A percentile compares a stretch with the other conserved stretches of the same genome.
phyloP scores from a whole-genome alignment of 345 rosid species.

The Gynandropsis gynandra region DNA sequence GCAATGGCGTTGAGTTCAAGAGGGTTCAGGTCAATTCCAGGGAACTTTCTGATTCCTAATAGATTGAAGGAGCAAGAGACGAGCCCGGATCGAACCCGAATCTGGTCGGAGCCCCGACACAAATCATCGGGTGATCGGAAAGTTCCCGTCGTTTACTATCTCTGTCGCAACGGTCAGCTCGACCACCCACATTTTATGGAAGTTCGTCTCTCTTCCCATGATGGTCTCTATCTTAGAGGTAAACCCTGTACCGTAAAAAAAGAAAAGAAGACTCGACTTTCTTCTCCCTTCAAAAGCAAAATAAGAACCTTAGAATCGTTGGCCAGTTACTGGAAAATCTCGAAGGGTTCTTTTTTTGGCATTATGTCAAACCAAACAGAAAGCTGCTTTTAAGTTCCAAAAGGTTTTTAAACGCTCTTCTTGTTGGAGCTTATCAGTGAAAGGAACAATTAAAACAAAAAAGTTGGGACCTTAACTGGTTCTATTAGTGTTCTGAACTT shows the following conservation, averaged over 20 bases:
- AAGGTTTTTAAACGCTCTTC: slow-evolving; percentile 11
- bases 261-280: no score
- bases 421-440: slow-evolving; percentile 13
- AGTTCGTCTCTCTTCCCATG: slow-evolving; percentile 55
- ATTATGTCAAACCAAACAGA: background rate
- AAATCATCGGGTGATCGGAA: slow-evolving; percentile 23
- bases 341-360: background rate
- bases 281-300: no score
- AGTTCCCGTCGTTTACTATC: slow-evolving; percentile 71
- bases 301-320: no score
- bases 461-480: slow-evolving; percentile 26
- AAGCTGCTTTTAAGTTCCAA: slow-evolving; percentile 22
- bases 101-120: slow-evolving; percentile 33
- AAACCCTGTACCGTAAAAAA: background rate
- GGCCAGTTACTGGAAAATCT: no score
- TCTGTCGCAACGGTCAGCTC: slow-evolving; percentile 64
- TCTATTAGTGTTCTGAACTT: background rate
- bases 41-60: slow-evolving; percentile 22
- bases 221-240: slow-evolving; percentile 74
- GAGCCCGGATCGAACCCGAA: slow-evolving; percentile 49
- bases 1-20: slow-evolving; percentile 43
- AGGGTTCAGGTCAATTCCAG: slow-evolving; percentile 31
- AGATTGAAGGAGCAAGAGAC: slow-evolving; percentile 26
- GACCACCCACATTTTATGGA: slow-evolving; percentile 92
- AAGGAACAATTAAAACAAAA: background rate